Conservation (phyloP, 2,329 filamentous ascomycete genomes). For the Diplodia intermedia region DNA sequence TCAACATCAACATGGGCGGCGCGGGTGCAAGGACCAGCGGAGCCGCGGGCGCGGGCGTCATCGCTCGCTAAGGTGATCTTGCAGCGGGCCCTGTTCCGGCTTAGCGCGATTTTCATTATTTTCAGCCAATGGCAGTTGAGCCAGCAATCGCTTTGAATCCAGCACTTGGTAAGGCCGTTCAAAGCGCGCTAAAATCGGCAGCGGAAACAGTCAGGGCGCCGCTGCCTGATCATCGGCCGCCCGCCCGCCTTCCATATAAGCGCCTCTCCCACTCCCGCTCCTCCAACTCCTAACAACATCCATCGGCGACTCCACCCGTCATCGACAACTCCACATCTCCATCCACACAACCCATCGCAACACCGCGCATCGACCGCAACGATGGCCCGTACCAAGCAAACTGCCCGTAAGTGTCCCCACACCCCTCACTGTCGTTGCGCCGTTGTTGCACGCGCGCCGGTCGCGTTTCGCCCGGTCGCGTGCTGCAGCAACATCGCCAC, state of each 20-base stretch:
- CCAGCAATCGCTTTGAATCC: conserved; percentile 32
- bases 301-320: conserved; percentile 34
- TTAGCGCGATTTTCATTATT: conserved; percentile 28
- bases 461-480: conserved; percentile 34
- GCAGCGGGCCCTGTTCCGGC: conserved; percentile 22
- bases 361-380: conserved; percentile 37
- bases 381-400: conserved; percentile 65
- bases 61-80: conserved; percentile 24
- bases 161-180: conserved; percentile 34
- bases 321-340: conserved; percentile 36
- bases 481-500: conserved; percentile 31
- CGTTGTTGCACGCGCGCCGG: conserved; percentile 34
- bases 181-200: conserved; percentile 35
- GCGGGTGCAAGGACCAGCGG: conserved; percentile 3
- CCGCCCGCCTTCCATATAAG: conserved; percentile 44
- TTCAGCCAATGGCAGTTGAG: conserved; percentile 26
- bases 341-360: conserved; percentile 39
- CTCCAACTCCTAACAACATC: conserved; percentile 46
- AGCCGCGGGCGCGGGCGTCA: conserved; percentile 18
- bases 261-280: conserved; percentile 44
- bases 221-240: conserved; percentile 47
- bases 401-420: conserved; percentile 57
- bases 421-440: conserved; percentile 37
- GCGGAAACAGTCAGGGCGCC: conserved; percentile 28
- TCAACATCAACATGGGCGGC: conserved; percentile 18